Conservation (phyloP, 148 eudicot genomes). For the Chenopodium formosanum region DNA sequence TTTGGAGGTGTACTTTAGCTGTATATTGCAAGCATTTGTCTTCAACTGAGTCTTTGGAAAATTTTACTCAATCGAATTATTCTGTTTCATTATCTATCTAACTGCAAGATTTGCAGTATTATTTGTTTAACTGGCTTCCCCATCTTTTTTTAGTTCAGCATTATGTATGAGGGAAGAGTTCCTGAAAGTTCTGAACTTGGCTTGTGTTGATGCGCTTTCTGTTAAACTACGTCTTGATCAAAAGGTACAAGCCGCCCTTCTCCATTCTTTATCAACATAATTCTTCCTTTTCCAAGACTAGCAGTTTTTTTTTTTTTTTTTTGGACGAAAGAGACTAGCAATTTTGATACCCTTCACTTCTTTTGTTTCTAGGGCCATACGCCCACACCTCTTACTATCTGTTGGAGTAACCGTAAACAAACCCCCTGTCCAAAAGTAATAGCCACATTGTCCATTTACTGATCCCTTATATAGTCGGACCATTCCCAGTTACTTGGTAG, state of each 20-base stretch:
- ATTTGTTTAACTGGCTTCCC: conserved; percentile 23
- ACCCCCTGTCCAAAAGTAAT: too few relatives aligned
- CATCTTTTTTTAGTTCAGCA: conserved; percentile 54
- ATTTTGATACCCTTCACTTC: too few relatives aligned
- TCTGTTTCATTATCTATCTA: neutral
- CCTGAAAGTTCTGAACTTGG: conserved; percentile 63
- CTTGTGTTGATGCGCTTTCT: conserved; percentile 45
- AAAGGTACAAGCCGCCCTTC: conserved; percentile 42
- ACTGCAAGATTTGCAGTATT: neutral
- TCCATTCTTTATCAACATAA: neutral
- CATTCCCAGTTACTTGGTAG: too few relatives aligned
- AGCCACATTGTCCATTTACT: too few relatives aligned
- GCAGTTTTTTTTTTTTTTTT: too few relatives aligned
- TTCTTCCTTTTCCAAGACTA: too few relatives aligned
- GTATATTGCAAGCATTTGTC: neutral
- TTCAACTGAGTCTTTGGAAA: neutral
- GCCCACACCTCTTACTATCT: too few relatives aligned
- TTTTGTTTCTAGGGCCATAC: too few relatives aligned
- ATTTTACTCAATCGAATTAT: neutral
- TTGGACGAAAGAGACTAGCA: too few relatives aligned
- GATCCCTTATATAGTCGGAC: too few relatives aligned
- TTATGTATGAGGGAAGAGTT: conserved; percentile 69
- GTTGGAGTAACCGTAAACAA: too few relatives aligned
- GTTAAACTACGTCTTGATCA: conserved; percentile 64
- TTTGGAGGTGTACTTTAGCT: neutral